Conservation (phyloP, 2,329 filamentous ascomycete species). For the Aspergillus versicolor region DNA sequence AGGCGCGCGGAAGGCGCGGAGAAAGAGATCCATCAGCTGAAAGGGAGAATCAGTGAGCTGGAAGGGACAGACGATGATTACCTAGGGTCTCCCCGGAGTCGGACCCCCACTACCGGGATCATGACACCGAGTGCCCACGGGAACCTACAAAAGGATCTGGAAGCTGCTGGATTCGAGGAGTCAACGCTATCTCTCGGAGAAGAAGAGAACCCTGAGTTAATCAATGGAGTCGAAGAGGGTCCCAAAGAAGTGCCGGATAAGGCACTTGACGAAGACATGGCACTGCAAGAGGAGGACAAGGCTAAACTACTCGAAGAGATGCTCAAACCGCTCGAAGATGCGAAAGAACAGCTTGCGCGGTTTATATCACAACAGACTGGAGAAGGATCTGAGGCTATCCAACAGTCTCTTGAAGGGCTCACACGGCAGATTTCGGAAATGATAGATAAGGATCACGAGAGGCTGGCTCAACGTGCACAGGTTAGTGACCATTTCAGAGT, state of each 20-base stretch:
- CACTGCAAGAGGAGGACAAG: constrained; percentile 39
- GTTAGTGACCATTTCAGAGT: constrained; percentile 27
- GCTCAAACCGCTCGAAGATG: constrained; percentile 40
- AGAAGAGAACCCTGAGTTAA: constrained; percentile 40
- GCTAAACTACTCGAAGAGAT: constrained; percentile 41
- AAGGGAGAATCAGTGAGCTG: constrained; percentile 44
- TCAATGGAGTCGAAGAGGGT: constrained; percentile 37
- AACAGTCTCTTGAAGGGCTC: constrained; percentile 40
- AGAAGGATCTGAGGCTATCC: constrained; percentile 30
- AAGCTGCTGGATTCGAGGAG: constrained; percentile 40
- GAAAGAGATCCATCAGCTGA: constrained; percentile 43
- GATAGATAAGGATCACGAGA: constrained; percentile 54
- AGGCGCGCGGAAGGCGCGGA: constrained; percentile 42
- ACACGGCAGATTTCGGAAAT: constrained; percentile 50
- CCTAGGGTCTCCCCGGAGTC: constrained; percentile 40
- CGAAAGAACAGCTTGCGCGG: constrained; percentile 42
- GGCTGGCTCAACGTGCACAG: constrained; percentile 44
- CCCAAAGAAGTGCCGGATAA: constrained; percentile 35
- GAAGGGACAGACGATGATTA: constrained; percentile 44
- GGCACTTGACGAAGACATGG: constrained; percentile 13
- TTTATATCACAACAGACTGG: constrained; percentile 37
- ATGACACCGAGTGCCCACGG: constrained; percentile 41
- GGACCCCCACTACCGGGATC: constrained; percentile 37
- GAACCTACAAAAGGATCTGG: constrained; percentile 44
- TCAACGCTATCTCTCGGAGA: constrained; percentile 38